Conservation (phyloP, 2,329 filamentous ascomycete species). For the Passalora sequoiae region DNA sequence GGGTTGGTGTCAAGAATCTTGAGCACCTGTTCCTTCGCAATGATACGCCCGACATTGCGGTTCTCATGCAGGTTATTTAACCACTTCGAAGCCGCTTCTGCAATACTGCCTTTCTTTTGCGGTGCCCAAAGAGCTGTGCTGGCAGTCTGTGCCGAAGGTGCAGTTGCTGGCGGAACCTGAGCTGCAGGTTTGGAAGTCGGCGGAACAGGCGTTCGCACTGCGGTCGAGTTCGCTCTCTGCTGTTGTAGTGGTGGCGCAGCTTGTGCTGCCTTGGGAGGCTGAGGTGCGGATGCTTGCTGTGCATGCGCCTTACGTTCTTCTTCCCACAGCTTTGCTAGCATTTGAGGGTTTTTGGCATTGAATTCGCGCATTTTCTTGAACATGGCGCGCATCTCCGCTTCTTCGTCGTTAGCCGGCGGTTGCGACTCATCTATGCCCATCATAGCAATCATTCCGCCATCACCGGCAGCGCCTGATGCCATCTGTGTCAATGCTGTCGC, state of each 20-base stretch:
- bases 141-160: conserved; percentile 5
- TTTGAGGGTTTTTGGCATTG: conserved; percentile 50
- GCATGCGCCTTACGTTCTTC: conserved; percentile 43
- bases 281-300: conserved; percentile 9
- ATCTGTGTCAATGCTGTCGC: conserved; percentile 27
- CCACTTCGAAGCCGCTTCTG: conserved; percentile 46
- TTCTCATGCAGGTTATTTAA: conserved; percentile 44
- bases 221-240: neutral
- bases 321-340: conserved; percentile 54
- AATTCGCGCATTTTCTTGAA: conserved; percentile 56
- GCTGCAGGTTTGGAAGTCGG: neutral
- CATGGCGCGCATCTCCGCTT: conserved; percentile 50
- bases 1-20: conserved; percentile 50
- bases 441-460: conserved; percentile 15
- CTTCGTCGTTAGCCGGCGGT: conserved; percentile 37
- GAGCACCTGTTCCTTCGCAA: conserved; percentile 40
- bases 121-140: conserved; percentile 44
- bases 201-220: neutral
- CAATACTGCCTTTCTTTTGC: conserved; percentile 48
- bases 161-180: conserved; percentile 1
- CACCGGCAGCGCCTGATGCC: conserved; percentile 17
- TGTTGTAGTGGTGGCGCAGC: neutral
- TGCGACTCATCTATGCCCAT: conserved; percentile 17
- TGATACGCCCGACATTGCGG: conserved; percentile 37
- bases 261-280: conserved; percentile 10